Evolutionary conservation across 2,329 filamentous ascomycete species (phyloP), one percentile per base, ranked within the genome.

Genomic region (Zasmidium citrigriseum): DNA sequence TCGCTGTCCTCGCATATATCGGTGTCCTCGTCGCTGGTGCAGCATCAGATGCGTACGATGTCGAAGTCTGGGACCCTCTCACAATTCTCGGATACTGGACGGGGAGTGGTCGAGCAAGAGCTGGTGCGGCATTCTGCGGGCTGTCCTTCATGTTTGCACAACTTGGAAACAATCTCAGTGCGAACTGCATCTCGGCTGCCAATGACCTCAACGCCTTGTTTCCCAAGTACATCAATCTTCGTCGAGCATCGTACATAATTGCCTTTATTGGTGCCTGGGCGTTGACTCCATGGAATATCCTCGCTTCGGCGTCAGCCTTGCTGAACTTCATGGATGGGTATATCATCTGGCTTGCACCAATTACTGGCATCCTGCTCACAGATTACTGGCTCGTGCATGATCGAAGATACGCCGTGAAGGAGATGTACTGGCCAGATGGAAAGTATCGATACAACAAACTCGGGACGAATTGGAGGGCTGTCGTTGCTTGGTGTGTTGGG

Each of bases 211-310:
- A 61, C 23, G 63, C 64, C 3, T 57, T 63, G 52, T 66, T 61
- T 49, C 62, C 62, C 0, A 56, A 70, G 46, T 79, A 76, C 58
- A 69, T 80, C 55, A 64, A 62, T 46, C 62, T 51, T 45, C 70
- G 73, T 5, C 69, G 77, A 23, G 77, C 77, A 10, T 73, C 76
- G 53, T 62, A 78, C 11, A 64, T 78, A 24, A 76, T 76, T 50
- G 71, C 70, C 2, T 59, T 78, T 9, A 62, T 79, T 12, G 72
- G 72, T 3, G 65, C 71, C 0, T 67, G 71, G 3, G 66, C 54
- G 57, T 64, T 75, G 16, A 71, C 76, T n/a, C 77, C 77, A 1
- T 80, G 77, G 77, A 73, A 77, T 46, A 72, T 80, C 11, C 70
- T 79, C 53, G 69, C 70, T 20, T 74, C 69, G 2, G 77, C 77